These are phyloP conservation scores for Candolleomyces aberdarensis DNA, from an alignment of 768 basidiomycete genomes.

Conservation along the genomic window DNA sequence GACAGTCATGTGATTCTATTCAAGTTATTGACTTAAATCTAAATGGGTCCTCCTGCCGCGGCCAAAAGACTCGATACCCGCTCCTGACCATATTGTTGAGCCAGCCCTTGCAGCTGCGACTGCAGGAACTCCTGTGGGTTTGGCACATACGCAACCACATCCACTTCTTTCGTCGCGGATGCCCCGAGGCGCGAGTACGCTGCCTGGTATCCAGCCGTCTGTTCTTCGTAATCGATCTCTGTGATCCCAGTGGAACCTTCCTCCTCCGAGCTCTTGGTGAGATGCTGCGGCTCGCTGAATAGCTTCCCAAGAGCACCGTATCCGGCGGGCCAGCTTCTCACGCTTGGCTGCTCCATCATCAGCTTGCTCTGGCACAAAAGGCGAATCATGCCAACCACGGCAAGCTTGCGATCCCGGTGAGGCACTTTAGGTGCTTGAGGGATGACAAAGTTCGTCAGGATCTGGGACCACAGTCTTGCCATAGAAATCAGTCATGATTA, in stretches of 20 bases:
- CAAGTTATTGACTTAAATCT: not conserved
- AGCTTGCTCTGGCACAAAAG: slow-evolving; percentile 70
- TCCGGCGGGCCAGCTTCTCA: slow-evolving; percentile 63
- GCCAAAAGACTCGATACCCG: slow-evolving; percentile 32
- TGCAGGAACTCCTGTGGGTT: slow-evolving; percentile 56
- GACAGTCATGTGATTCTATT: slow-evolving; percentile 1
- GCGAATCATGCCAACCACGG: slow-evolving; percentile 74
- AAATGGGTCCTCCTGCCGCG: slow-evolving; percentile 20
- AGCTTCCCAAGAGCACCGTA: slow-evolving; percentile 74
- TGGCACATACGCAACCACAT: slow-evolving; percentile 59
- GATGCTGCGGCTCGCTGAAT: slow-evolving; percentile 74
- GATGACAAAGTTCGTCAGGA: slow-evolving; percentile 72
- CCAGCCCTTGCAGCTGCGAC: slow-evolving; percentile 39
- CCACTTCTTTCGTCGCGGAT: slow-evolving; percentile 53
- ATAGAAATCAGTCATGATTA: not conserved
- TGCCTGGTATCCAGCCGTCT: slow-evolving; percentile 87
- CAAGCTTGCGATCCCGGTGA: slow-evolving; percentile 81
- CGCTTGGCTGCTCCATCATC: slow-evolving; percentile 65
- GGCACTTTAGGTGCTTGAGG: slow-evolving; percentile 81
- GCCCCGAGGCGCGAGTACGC: slow-evolving; percentile 91
- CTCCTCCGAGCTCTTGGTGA: slow-evolving; percentile 43
- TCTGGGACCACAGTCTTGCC: slow-evolving; percentile 67
- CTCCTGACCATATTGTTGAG: slow-evolving; percentile 31
- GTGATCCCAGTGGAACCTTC: slow-evolving; percentile 59
- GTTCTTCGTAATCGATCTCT: slow-evolving; percentile 87